These are phyloP conservation scores for Aspergillus floridensis DNA, from an alignment of 2,329 filamentous ascomycete genomes.

Conservation along the genomic window DNA sequence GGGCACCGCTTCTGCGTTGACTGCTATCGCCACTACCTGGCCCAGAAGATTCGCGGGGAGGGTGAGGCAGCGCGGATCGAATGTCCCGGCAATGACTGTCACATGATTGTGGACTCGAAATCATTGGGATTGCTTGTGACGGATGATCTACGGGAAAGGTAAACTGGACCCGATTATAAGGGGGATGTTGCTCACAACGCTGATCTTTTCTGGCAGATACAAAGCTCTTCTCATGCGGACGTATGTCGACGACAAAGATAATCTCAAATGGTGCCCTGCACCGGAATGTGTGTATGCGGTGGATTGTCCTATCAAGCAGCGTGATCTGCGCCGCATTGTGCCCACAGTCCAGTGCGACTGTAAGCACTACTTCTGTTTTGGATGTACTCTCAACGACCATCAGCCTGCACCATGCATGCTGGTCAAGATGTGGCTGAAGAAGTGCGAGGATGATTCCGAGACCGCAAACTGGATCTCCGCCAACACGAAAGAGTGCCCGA, in stretches of 20 bases:
- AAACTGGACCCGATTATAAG: slow-evolving; percentile 15
- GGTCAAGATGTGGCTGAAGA: slow-evolving; percentile 95
- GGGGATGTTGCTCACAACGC: slow-evolving; percentile 2
- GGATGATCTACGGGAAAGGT: slow-evolving; percentile 56
- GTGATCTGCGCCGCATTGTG: slow-evolving; percentile 78
- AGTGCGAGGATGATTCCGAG: slow-evolving; percentile 96
- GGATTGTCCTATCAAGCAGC: slow-evolving; percentile 83
- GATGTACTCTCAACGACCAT: slow-evolving; percentile 84
- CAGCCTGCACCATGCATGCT: slow-evolving; percentile 88
- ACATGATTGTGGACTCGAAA: slow-evolving; percentile 84
- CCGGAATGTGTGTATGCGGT: slow-evolving; percentile 95
- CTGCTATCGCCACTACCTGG: slow-evolving; percentile 88
- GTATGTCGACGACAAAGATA: slow-evolving; percentile 95
- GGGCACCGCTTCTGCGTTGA: slow-evolving; percentile 89
- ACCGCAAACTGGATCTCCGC: slow-evolving; percentile 99
- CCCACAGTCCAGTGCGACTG: slow-evolving; percentile 87
- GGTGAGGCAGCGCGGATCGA: slow-evolving; percentile 93
- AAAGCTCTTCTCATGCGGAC: slow-evolving; percentile 83
- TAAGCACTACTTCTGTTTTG: slow-evolving; percentile 89
- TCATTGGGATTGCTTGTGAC: slow-evolving; percentile 75
- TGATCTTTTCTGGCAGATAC: slow-evolving; percentile 57
- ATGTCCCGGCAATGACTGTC: slow-evolving; percentile 84
- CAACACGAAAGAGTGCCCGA: slow-evolving; percentile 97
- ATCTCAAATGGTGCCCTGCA: slow-evolving; percentile 94
- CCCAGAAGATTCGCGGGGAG: slow-evolving; percentile 91